Evolutionary conservation across 768 basidiomycete species (phyloP).

Genomic region (Scleroderma bovista): DNA sequence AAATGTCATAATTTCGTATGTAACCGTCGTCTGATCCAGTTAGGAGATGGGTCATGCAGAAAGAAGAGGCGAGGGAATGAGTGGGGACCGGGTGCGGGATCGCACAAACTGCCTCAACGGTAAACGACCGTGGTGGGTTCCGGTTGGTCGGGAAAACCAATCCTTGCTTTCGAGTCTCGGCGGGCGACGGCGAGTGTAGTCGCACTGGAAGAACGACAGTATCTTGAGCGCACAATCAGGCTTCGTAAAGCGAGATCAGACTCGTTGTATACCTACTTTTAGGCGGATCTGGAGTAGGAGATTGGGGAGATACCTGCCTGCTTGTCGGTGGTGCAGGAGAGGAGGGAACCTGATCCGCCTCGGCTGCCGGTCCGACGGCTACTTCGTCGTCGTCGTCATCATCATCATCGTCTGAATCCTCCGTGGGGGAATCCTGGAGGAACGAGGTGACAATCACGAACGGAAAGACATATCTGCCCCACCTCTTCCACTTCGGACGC

Average conservation of each 20-base stretch:
- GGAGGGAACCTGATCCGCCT: constrained; percentile 25
- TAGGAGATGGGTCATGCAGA: constrained; percentile 82
- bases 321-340: constrained; percentile 25
- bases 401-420: constrained; percentile 57
- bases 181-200: constrained; percentile 48
- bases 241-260: not conserved
- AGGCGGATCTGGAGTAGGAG: constrained; percentile 28
- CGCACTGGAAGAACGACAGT: constrained; percentile 19
- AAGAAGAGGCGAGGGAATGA: constrained; percentile 80
- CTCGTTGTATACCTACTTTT: constrained; percentile 22
- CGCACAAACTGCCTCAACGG: constrained; percentile 87
- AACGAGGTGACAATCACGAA: not conserved
- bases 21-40: constrained; percentile 94
- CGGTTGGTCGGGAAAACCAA: constrained; percentile 31
- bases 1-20: constrained; percentile 89
- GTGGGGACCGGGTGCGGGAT: constrained; percentile 86
- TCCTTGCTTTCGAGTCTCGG: constrained; percentile 44
- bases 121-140: constrained; percentile 54
- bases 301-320: constrained; percentile 18
- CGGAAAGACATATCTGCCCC: constrained; percentile 20
- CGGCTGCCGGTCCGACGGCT: constrained; percentile 27
- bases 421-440: constrained; percentile 50
- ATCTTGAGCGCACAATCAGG: constrained; percentile 16
- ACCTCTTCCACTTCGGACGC: constrained; percentile 71
- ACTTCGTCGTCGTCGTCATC: constrained; percentile 49